Evolutionary conservation across 1,284 basidiomycete genomes (phyloP).

Genomic region (Irpex rosettiformis): DNA sequence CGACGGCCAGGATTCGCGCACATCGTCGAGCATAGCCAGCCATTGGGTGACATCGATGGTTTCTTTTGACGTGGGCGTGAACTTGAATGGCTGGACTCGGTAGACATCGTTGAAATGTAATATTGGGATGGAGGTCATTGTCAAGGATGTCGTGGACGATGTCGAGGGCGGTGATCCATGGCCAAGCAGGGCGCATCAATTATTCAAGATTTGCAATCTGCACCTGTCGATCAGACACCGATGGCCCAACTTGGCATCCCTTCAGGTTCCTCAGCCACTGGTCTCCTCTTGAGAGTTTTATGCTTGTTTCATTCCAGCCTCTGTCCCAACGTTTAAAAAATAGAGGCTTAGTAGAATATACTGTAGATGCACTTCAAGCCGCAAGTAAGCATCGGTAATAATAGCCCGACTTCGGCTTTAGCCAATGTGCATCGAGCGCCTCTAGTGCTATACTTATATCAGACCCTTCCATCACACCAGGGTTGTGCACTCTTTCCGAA

Average conservation of each 20-base stretch:
- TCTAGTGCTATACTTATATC: not conserved
- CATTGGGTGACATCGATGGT: constrained; percentile 80
- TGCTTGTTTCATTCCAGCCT: no score
- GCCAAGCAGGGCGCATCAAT: constrained; percentile 2
- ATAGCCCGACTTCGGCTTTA: not conserved
- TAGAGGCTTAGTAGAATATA: no score
- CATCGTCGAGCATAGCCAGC: constrained; percentile 54
- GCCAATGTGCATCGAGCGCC: not conserved
- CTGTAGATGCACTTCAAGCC: not conserved
- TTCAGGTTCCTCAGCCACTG: no score
- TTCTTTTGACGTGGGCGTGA: constrained; percentile 44
- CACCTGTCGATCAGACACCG: not conserved
- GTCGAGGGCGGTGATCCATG: no score
- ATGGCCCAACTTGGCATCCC: not conserved
- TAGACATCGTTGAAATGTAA: constrained; percentile 78
- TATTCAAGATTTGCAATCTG: not conserved
- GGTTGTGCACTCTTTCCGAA: not conserved
- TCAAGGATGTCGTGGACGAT: not conserved
- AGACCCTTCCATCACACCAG: no score
- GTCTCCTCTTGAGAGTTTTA: no score
- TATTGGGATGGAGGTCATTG: constrained; percentile 32
- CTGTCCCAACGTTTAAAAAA: no score
- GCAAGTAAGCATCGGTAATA: not conserved
- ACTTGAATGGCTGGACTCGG: constrained; percentile 68
- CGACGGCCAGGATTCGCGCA: constrained; percentile 50